Evolutionary conservation across 2,329 filamentous ascomycete genomes (phyloP), one percentile per base, ranked within the genome.

Genomic region (Scytalidium lignicola): DNA sequence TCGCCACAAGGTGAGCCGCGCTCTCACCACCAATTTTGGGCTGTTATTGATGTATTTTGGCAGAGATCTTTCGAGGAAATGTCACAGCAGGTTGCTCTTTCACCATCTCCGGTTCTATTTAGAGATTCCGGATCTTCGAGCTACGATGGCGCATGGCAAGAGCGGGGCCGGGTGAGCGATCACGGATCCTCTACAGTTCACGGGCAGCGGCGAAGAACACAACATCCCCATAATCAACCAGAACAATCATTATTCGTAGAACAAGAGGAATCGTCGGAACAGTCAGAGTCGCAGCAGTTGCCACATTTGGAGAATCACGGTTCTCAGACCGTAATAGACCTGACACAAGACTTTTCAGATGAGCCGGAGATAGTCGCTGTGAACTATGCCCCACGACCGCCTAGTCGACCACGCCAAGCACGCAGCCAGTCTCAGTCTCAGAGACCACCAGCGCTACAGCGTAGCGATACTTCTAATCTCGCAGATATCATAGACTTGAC

Each of bases 401-500:
- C 32, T 47, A n/a, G 9, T 17, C 37, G 21, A 17, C 13, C 17
- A 8, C 20, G n/a, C 10, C 42, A 32, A 15, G 26, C 39, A 13
- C 41, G 55, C 26, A 50, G 23, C 26, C 52, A 45, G 32, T 48
- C 52, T 29, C 52, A 45, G 32, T 48, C 52, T 6, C 54, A 52
- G 18, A 51, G 56, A 46, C 61, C 57, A 37, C 57, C 60, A 45
- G 57, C 56, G 21, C 52, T 64, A 20, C 59, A 53, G n/a, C 55
- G 62, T 50, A 62, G 56, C 46, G 58, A 63, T 54, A 53, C 54
- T 19, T 29, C 52, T 17, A 51, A 47, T 7, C 20, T 62, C 10
- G 52, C 46, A n/a, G 52, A 59, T 17, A 63, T 79, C 22, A 79
- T 81, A 47, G 78, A 81, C 57, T 68, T 81, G 9, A 81, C 78